These are phyloP conservation scores for Fraxinus pennsylvanica DNA, from an alignment of 257 asterid species.

Conservation along the genomic window DNA sequence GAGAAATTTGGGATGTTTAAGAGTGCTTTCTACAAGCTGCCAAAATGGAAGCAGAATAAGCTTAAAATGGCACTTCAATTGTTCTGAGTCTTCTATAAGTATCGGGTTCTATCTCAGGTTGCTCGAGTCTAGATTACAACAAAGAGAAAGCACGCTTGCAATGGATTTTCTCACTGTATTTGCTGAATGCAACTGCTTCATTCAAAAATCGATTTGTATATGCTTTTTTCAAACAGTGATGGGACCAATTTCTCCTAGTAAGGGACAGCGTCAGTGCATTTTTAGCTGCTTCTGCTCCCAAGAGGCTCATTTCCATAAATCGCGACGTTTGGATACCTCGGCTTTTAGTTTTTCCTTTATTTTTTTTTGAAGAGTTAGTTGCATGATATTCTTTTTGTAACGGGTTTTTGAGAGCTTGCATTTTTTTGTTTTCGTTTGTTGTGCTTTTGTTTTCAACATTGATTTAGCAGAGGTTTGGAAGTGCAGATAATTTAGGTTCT, in stretches of 20 bases:
- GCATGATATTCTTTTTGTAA: constrained; percentile 41
- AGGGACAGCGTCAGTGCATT: constrained; percentile 51
- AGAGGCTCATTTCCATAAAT: constrained; percentile 34
- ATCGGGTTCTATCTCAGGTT: constrained; percentile 25
- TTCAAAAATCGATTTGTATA: neutral
- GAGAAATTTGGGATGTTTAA: constrained; percentile 71
- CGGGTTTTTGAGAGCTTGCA: constrained; percentile 46
- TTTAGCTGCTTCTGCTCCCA: constrained; percentile 59
- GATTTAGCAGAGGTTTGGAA: constrained; percentile 38
- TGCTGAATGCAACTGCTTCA: constrained; percentile 15
- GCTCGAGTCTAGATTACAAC: constrained; percentile 27
- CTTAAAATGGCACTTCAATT: constrained; percentile 56
- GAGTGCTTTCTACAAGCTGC: constrained; percentile 62
- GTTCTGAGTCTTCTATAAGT: constrained; percentile 42
- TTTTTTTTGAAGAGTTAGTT: constrained; percentile 32
- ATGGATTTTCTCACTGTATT: constrained; percentile 8
- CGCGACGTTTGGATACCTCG: constrained; percentile 32
- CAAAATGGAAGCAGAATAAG: constrained; percentile 86
- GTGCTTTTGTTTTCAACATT: constrained; percentile 20
- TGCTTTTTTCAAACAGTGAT: constrained; percentile 13
- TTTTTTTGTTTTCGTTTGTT: constrained; percentile 19
- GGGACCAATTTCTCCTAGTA: constrained; percentile 27
- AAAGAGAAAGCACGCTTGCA: constrained; percentile 24
- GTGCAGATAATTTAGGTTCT: constrained; percentile 38
- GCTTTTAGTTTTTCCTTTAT: constrained; percentile 23